A percentile compares a stretch with the other conserved stretches of the same genome.
Conservation (phyloP, 345 rosid species). For the Citrus reticulata region DNA sequence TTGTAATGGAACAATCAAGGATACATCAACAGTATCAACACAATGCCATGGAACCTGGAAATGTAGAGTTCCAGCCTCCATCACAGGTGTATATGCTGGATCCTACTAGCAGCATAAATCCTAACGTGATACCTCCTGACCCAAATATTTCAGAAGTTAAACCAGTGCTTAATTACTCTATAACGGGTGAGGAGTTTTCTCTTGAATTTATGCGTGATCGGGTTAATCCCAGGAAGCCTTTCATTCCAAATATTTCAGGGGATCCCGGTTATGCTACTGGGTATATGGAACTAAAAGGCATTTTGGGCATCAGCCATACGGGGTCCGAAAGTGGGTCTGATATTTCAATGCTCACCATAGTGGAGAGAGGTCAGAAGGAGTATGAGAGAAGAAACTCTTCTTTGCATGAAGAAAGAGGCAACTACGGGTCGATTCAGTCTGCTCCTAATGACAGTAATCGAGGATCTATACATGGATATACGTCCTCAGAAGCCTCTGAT, state of each 20-base stretch:
- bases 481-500: slow-evolving; percentile 44
- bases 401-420: slow-evolving; percentile 40
- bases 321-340: slow-evolving; percentile 70
- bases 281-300: slow-evolving; percentile 64
- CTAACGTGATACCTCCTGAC: slow-evolving; percentile 37
- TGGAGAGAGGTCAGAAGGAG: slow-evolving; percentile 44
- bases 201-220: slow-evolving; percentile 88
- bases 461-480: slow-evolving; percentile 28
- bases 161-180: slow-evolving; percentile 70
- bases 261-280: slow-evolving; percentile 48
- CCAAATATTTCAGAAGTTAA: slow-evolving; percentile 48
- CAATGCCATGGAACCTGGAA: slow-evolving; percentile 42
- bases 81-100: slow-evolving; percentile 41
- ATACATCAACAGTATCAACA: slow-evolving; percentile 32
- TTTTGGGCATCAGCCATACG: slow-evolving; percentile 55
- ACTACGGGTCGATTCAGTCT: slow-evolving; percentile 46
- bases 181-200: slow-evolving; percentile 93
- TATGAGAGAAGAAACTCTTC: slow-evolving; percentile 43
- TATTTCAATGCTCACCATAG: slow-evolving; percentile 38
- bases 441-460: slow-evolving; percentile 38
- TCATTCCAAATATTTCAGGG: slow-evolving; percentile 28
- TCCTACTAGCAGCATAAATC: slow-evolving; percentile 35
- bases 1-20: slow-evolving; percentile 48
- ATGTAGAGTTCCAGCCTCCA: slow-evolving; percentile 35
- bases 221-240: slow-evolving; percentile 48